These are phyloP conservation scores for Paragyromitra xinjiangensis DNA, from an alignment of 495 filamentous ascomycete genomes.

Conservation along the genomic window DNA sequence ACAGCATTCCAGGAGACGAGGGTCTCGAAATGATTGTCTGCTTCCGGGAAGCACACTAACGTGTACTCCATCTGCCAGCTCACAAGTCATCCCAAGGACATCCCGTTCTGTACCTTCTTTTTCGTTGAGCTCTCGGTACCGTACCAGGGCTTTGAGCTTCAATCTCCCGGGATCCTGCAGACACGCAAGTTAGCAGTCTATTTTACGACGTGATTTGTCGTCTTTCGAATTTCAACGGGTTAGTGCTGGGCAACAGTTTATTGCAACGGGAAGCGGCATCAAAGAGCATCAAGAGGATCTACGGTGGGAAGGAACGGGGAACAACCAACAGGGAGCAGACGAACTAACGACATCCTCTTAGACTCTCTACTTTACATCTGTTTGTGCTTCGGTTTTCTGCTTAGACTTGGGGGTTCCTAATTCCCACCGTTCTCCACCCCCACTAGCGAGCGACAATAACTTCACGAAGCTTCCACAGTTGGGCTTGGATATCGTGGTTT, in stretches of 20 bases:
- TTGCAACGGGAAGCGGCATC: conserved; percentile 42
- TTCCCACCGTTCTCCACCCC: conserved; percentile 19
- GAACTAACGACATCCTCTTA: conserved; percentile 25
- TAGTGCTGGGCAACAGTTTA: conserved; percentile 18
- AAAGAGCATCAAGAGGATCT: conserved; percentile 19
- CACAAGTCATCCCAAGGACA: conserved; percentile 24
- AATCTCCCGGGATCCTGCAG: conserved; percentile 38
- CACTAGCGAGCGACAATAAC: conserved; percentile 16
- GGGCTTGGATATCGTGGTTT: conserved; percentile 41
- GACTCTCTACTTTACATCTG: conserved; percentile 15
- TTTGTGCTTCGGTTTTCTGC: conserved; percentile 35
- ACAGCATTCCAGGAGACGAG: conserved; percentile 21
- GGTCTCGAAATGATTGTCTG: conserved; percentile 11
- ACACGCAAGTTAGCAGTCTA: conserved; percentile 23
- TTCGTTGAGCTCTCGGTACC: conserved; percentile 20
- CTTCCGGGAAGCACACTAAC: conserved; percentile 31
- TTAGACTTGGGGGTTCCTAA: conserved; percentile 3
- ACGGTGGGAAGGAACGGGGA: neutral
- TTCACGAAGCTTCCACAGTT: conserved; percentile 26
- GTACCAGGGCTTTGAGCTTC: conserved; percentile 8
- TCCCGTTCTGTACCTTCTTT: conserved; percentile 27
- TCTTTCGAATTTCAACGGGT: conserved; percentile 19
- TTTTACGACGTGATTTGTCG: conserved; percentile 51
- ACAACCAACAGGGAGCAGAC: conserved; percentile 30
- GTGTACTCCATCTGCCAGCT: conserved; percentile 13